phyloP scores from a whole-genome alignment of 129 eudicot species.

The Tagetes erecta region DNA sequence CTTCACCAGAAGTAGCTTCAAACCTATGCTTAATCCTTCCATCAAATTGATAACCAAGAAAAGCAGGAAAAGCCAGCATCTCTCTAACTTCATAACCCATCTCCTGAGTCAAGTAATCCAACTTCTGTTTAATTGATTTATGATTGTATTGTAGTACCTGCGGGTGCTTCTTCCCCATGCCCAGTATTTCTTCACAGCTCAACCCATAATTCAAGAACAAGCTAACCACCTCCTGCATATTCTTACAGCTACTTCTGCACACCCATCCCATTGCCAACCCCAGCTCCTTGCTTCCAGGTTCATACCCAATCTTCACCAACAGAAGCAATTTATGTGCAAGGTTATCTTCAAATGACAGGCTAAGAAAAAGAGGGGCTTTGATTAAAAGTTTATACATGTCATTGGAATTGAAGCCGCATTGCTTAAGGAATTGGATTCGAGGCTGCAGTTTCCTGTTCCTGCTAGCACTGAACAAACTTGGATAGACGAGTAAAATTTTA shows the following conservation, averaged over 20 bases:
- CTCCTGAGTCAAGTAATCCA: slow-evolving; percentile 79
- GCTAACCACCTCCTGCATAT: slow-evolving; percentile 78
- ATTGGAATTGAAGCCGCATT: slow-evolving; percentile 74
- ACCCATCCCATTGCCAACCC: slow-evolving; percentile 96
- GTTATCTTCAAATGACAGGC: slow-evolving; percentile 75
- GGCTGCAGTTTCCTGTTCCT: slow-evolving; percentile 69
- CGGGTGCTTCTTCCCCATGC: slow-evolving; percentile 89
- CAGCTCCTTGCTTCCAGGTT: slow-evolving; percentile 63
- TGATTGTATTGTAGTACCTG: slow-evolving; percentile 88
- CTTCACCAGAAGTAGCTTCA: slow-evolving; percentile 61
- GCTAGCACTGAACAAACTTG: slow-evolving; percentile 85
- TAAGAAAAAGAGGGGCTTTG: slow-evolving; percentile 76
- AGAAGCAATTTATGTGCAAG: slow-evolving; percentile 68
- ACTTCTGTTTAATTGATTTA: slow-evolving; percentile 66
- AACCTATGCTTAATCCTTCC: slow-evolving; percentile 82
- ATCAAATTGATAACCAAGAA: slow-evolving; percentile 91
- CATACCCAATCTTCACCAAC: slow-evolving; percentile 75
- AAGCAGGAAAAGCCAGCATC: slow-evolving; percentile 84
- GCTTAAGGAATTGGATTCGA: slow-evolving; percentile 71
- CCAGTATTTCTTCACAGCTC: slow-evolving; percentile 70
- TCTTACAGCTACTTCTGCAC: slow-evolving; percentile 82
- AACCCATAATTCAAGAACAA: slow-evolving; percentile 77
- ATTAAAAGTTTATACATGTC: slow-evolving; percentile 71
- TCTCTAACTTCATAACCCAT: slow-evolving; percentile 90
- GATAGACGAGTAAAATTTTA: slow-evolving; percentile 69